Evolutionary conservation across 2,329 filamentous ascomycete species (phyloP).

Genomic region (Cadophora malorum): DNA sequence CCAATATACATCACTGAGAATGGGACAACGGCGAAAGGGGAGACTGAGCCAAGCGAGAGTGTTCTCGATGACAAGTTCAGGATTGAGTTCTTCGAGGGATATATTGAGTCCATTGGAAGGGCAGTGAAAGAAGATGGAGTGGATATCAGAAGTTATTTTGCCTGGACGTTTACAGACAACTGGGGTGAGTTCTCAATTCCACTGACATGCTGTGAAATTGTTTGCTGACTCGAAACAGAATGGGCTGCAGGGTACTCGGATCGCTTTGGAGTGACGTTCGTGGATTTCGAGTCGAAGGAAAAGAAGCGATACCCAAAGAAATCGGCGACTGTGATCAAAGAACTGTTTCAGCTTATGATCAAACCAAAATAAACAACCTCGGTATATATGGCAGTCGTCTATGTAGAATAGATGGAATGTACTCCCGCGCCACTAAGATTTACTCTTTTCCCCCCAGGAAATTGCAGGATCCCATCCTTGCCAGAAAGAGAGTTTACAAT

Average conservation of each 20-base stretch:
- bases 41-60: slow-evolving; percentile 73
- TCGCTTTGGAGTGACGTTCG: slow-evolving; percentile 80
- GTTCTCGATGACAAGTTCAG: slow-evolving; percentile 83
- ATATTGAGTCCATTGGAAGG: slow-evolving; percentile 77
- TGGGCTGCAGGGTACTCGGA: slow-evolving; percentile 82
- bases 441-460: slow-evolving; percentile 23
- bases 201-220: not conserved
- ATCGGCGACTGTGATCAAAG: slow-evolving; percentile 73
- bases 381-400: slow-evolving; percentile 5
- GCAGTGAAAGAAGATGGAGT: slow-evolving; percentile 75
- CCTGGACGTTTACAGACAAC: slow-evolving; percentile 80
- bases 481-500: slow-evolving; percentile 25
- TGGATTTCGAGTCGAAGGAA: slow-evolving; percentile 74
- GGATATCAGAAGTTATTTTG: slow-evolving; percentile 80
- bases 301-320: slow-evolving; percentile 84
- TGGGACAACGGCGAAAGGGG: slow-evolving; percentile 81
- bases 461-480: slow-evolving; percentile 21
- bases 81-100: slow-evolving; percentile 76
- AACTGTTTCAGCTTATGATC: slow-evolving; percentile 74
- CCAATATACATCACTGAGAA: slow-evolving; percentile 91
- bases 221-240: slow-evolving; percentile 28
- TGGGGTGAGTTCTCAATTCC: slow-evolving; percentile 26
- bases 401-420: slow-evolving; percentile 27
- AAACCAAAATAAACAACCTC: slow-evolving; percentile 55
- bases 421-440: slow-evolving; percentile 23